Percentiles rank a stretch among this genome's conserved stretches.
phyloP scores from a whole-genome alignment of 2,329 filamentous ascomycete genomes.

The Fusarium miscanthi region DNA sequence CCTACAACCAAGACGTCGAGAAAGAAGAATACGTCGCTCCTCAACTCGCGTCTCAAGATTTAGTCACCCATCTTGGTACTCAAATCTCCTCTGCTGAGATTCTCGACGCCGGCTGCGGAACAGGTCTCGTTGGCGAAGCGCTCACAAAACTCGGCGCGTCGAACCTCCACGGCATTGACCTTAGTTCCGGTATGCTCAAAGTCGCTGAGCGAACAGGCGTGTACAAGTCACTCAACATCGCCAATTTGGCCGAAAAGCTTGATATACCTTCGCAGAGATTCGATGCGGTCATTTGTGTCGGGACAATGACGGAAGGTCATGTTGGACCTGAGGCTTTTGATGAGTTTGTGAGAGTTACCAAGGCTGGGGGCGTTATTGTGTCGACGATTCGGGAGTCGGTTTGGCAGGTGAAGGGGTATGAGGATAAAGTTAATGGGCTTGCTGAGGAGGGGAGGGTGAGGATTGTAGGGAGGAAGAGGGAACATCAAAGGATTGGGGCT shows the following conservation, averaged over 20 bases:
- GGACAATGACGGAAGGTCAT: constrained; percentile 64
- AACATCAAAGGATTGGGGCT: constrained; percentile 14
- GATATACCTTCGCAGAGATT: constrained; percentile 52
- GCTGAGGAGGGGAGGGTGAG: not conserved
- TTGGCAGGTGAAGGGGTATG: constrained; percentile 58
- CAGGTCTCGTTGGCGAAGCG: constrained; percentile 59
- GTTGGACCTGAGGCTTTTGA: constrained; percentile 58
- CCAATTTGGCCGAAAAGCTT: constrained; percentile 57
- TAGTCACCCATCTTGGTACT: constrained; percentile 40
- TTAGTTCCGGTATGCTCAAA: constrained; percentile 61
- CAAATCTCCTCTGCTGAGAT: constrained; percentile 40
- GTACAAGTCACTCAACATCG: constrained; percentile 55
- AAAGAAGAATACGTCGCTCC: constrained; percentile 55
- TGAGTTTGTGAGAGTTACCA: constrained; percentile 59
- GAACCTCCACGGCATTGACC: constrained; percentile 60
- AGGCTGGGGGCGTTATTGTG: constrained; percentile 56
- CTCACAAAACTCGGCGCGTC: constrained; percentile 53
- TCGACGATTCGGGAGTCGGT: constrained; percentile 60
- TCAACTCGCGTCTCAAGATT: constrained; percentile 45
- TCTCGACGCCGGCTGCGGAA: constrained; percentile 64
- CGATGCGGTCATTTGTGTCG: constrained; percentile 61
- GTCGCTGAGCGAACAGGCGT: constrained; percentile 56
- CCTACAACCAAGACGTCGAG: constrained; percentile 45
- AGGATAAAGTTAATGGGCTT: constrained; percentile 52
- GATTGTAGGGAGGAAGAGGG: not conserved